Evolutionary conservation across 2,329 filamentous ascomycete species (phyloP).

Genomic region (Claviceps spartinae): DNA sequence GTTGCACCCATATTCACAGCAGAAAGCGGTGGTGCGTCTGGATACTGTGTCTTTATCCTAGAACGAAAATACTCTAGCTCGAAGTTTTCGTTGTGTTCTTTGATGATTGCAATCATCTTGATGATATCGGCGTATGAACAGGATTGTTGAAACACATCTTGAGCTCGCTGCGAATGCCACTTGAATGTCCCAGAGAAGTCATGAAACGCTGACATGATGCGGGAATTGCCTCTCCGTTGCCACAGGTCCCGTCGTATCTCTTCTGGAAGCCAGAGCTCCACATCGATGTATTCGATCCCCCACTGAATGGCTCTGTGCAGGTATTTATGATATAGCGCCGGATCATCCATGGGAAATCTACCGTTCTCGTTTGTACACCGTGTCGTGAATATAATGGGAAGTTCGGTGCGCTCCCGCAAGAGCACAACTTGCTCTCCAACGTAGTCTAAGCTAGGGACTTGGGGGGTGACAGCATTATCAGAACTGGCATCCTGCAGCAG

Average conservation of each 20-base stretch:
- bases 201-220: slow-evolving; percentile 85
- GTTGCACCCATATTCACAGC: slow-evolving; percentile 78
- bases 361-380: slow-evolving; percentile 73
- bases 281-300: slow-evolving; percentile 83
- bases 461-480: slow-evolving; percentile 42
- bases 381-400: slow-evolving; percentile 84
- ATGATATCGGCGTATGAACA: slow-evolving; percentile 70
- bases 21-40: slow-evolving; percentile 59
- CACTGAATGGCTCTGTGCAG: slow-evolving; percentile 76
- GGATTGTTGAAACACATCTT: slow-evolving; percentile 57
- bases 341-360: slow-evolving; percentile 71
- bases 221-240: slow-evolving; percentile 60
- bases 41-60: slow-evolving; percentile 54
- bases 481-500: slow-evolving; percentile 57
- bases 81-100: slow-evolving; percentile 74
- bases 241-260: slow-evolving; percentile 54
- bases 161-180: slow-evolving; percentile 63
- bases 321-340: slow-evolving; percentile 61
- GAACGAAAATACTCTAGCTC: slow-evolving; percentile 83
- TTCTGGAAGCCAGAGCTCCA: slow-evolving; percentile 77
- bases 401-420: slow-evolving; percentile 66
- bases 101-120: slow-evolving; percentile 81
- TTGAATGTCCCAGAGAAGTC: slow-evolving; percentile 76
- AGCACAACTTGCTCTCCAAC: slow-evolving; percentile 80
- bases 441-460: slow-evolving; percentile 66